Evolutionary conservation across 495 filamentous ascomycete genomes (phyloP), one percentile per base, ranked within the genome.

Genomic region (Penicillium antarcticum): DNA sequence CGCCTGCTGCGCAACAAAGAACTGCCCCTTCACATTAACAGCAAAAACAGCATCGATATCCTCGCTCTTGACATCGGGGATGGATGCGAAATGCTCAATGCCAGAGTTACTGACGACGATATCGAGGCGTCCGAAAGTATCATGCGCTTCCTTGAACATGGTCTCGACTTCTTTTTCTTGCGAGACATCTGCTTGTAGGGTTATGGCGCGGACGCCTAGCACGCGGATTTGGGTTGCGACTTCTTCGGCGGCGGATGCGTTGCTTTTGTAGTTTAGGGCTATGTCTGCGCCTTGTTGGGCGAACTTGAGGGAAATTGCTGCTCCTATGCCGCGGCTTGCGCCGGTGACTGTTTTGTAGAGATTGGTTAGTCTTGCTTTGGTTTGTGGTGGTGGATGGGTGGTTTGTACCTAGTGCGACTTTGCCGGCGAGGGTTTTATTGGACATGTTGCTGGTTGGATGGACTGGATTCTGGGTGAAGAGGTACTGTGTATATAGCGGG

Each of bases 1-100:
- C 6, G 80, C 85, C 69, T 86, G 78, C 63, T 84, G 81, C 45
- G 83, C 85, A 40, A 89, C 84, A 73, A 82, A 78, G 61, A 80
- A 81, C 61, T 81, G 79, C 26, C 75, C 79, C 45, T 77, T 78
- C 29, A 78, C 75, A 68, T 82, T 82, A 57, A 80, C 72, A 44
- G 50, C 67, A 56, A 80, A 79, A 54, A 81, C 73, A 19, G 69
- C 67, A 64, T 81, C 79, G 46, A 75, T 80, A 52, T 80, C 74
- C 49, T 74, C 75, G 29, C 74, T 68, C n/a, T 65, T 72, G 13
- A 79, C 76, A 42, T 78, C 70, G 35, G 69, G 35, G 48, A 78
- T 50, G 48, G 68, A 57, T 13, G 71, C 76, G 56, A 81, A 81
- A 50, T 70, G 70, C 49, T 79, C 79, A 18, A 81, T 76, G 38